These are phyloP conservation scores for Candida railenensis DNA, from an alignment of 805 yeast genomes.

Conservation along the genomic window DNA sequence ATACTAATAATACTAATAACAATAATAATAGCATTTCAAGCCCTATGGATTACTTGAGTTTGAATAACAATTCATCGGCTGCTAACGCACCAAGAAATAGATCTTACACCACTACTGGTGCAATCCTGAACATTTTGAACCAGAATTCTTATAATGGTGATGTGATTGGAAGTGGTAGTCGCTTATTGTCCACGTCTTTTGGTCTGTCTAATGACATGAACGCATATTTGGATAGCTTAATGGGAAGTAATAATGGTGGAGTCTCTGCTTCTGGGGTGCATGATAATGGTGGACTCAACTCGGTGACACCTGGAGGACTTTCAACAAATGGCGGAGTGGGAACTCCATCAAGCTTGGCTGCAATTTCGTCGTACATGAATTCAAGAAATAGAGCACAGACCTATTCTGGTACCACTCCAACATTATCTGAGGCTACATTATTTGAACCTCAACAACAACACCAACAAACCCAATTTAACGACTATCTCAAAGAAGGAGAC, in stretches of 20 bases:
- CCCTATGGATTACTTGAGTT: background rate
- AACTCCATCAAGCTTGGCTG: background rate
- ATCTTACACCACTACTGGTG: constrained; percentile 52
- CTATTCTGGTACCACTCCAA: constrained; percentile 34
- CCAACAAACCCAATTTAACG: constrained; percentile 12
- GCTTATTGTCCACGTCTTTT: constrained; percentile 15
- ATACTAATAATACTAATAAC: constrained; percentile 5
- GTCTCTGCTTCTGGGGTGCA: background rate
- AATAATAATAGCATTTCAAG: background rate
- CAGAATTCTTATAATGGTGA: constrained; percentile 12
- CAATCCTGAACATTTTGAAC: constrained; percentile 18
- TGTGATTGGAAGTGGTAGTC: background rate
- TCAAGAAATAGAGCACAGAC: constrained; percentile 40
- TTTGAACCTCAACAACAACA: constrained; percentile 9
- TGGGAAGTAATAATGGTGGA: constrained; percentile 20
- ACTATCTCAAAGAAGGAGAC: constrained; percentile 7
- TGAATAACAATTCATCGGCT: background rate
- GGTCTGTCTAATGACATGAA: constrained; percentile 26
- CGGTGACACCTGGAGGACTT: background rate
- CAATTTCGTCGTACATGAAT: background rate
- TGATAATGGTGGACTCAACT: background rate
- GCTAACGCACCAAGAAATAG: constrained; percentile 33
- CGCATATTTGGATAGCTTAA: constrained; percentile 26
- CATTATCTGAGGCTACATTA: constrained; percentile 15
- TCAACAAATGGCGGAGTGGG: background rate